Percentiles rank a stretch among this genome's conserved stretches.
These are phyloP conservation scores for Eudorina sp. DNA, from an alignment of 139 green algal genomes.

Conservation along the genomic window DNA sequence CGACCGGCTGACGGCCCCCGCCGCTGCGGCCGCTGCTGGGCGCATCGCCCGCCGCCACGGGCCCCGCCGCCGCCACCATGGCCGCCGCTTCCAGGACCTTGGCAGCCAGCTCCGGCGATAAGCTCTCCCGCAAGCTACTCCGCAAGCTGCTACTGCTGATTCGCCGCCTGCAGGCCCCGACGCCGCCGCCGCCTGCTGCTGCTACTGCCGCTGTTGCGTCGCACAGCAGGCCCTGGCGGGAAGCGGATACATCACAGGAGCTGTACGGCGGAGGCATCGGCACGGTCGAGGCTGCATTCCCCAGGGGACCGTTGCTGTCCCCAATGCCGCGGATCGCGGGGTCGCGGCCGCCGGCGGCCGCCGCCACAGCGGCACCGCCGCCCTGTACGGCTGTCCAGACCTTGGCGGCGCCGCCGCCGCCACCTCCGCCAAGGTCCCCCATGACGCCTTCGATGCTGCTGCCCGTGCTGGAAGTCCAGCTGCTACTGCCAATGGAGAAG, in stretches of 20 bases:
- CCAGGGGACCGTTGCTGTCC: no score
- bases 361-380: not conserved
- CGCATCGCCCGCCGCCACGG: no score
- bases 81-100: not conserved
- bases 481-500: slow-evolving; percentile 2
- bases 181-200: not conserved
- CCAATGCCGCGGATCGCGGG: no score
- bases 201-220: not conserved
- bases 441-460: not conserved
- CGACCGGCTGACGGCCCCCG: no score
- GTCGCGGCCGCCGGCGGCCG: not conserved
- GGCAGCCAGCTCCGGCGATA: no score
- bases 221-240: no score
- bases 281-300: no score
- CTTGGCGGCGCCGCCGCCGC: not conserved
- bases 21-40: not conserved
- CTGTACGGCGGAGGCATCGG: no score
- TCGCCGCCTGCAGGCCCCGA: not conserved
- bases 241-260: no score
- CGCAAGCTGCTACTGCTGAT: not conserved
- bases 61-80: no score
- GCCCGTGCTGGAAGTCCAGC: slow-evolving; percentile 13
- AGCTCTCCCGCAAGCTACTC: not conserved
- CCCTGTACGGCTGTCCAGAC: not conserved
- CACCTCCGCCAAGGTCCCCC: no score